Evolutionary conservation across 2,329 filamentous ascomycete species (phyloP).

Genomic region (Fusarium lyarnte): DNA sequence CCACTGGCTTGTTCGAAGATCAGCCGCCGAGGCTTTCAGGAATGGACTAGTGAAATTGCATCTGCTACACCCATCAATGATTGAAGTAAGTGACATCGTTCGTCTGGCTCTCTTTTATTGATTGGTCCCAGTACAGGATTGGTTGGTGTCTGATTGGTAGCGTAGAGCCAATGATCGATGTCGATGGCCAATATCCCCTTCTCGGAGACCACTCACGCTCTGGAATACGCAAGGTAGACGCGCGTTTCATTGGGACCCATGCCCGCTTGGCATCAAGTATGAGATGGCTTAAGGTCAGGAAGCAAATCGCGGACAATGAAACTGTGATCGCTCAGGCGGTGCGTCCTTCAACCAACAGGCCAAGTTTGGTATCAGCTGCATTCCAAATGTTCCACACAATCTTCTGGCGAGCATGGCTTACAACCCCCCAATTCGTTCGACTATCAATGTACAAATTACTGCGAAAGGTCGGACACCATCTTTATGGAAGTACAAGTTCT

Average conservation of each 20-base stretch:
- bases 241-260: neutral
- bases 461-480: neutral
- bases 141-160: neutral
- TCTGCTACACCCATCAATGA: neutral
- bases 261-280: neutral
- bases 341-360: neutral
- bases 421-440: neutral
- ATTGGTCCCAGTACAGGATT: neutral
- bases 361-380: rapidly evolving
- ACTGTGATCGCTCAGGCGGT: rapidly evolving
- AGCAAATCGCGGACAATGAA: neutral
- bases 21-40: neutral
- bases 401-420: neutral
- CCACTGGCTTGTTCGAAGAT: neutral
- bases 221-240: neutral
- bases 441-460: neutral
- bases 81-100: neutral
- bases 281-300: neutral
- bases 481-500: neutral
- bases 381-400: neutral
- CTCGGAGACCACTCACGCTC: neutral
- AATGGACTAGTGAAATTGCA: neutral
- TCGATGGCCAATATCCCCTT: neutral
- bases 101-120: neutral
- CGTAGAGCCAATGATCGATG: neutral